Base-by-base conservation (phyloP, 371 early-diverging fungal genomes). In the Actinomortierella wolfii region DNA sequence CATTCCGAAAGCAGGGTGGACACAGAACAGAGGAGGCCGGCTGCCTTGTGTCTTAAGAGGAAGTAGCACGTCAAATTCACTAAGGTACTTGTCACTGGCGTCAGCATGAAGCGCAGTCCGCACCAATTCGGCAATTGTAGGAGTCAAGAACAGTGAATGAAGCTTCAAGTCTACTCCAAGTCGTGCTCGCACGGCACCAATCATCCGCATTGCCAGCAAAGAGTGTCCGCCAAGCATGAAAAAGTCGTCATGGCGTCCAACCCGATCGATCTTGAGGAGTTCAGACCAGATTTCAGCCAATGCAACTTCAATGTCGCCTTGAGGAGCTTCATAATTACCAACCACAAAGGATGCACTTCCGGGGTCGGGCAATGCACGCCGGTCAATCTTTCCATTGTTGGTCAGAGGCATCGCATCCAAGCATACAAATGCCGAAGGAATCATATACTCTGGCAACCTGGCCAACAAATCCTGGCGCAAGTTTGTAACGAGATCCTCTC, bases 21-120 rank as follows among this genome's bases (percentile, higher is more conserved):
- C 43, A 39, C 62, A 56, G 40, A 62, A 62, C 14, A 62, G 34
- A 3, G 62, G 62, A 3, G 40, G 29, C 2, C 51, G 48, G n/a
- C 3, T 54, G 17, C 54, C 58, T 26, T 47, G 49, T 1, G 54
- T 17, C 26, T 39, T 50, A 52, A 62, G 23, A 1, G 56, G 56
- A 11, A 62, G 34, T 26, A 62, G 40, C 0, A 56, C 52, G 21
- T 34, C 18, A 24, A 42, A 56, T n/a, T n/a, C n/a, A n/a, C n/a
- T n/a, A n/a, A n/a, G n/a, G n/a, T n/a, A n/a, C n/a, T n/a, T n/a
- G n/a, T n/a, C n/a, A n/a, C n/a, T n/a, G n/a, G n/a, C n/a, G n/a
- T n/a, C n/a, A n/a, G n/a, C n/a, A n/a, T n/a, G n/a, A n/a, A n/a
- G n/a, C n/a, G n/a, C n/a, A n/a, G n/a, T n/a, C n/a, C n/a, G n/a